Evolutionary conservation across 306 rosid species (phyloP), one percentile per base, ranked within the genome.

Genomic region (Fragaria nilgerrensis): DNA sequence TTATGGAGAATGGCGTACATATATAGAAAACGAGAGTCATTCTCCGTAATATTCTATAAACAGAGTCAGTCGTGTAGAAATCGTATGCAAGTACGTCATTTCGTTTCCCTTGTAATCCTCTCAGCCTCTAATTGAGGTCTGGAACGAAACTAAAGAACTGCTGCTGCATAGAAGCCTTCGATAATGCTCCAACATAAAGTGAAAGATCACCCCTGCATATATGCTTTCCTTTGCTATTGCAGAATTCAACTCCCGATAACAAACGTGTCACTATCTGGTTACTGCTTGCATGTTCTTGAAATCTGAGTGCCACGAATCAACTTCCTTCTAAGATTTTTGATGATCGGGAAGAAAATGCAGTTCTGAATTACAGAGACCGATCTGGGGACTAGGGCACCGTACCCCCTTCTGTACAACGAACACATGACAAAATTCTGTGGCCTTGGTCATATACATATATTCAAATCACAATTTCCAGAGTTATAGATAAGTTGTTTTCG

Each of bases 401-500:
- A 39, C 25, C 62, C 61, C 61, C 8, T 53, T 8, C 9, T 52
- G 9, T 20, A n/a, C 11, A 11, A 22, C 66, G 62, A 59, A 23
- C 36, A 22, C 65, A 27, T 5, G 68, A 36, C n/a, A 13, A 52
- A 34, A 70, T 22, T 22, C 17, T 44, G 62, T 32, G 49, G 81
- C 37, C 68, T 65, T 19, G 47, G 3, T 65, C 47, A 16, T 6
- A 34, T 9, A 15, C 39, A 27, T 13, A 14, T 61, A 44, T 52
- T 36, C 55, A 45, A 45, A 45, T 29, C 76, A 58, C 81, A 78
- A 78, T 47, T 77, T 44, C 56, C 71, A 71, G 44, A 27, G 50
- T 27, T 45, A 59, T 11, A 36, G 39, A 58, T 45, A 22, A 36
- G 45, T 47, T 34, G 77, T 61, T 78, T 70, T 78, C 63, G 52